Conservation (phyloP, 768 basidiomycete genomes). For the Mycena epipterygia region DNA sequence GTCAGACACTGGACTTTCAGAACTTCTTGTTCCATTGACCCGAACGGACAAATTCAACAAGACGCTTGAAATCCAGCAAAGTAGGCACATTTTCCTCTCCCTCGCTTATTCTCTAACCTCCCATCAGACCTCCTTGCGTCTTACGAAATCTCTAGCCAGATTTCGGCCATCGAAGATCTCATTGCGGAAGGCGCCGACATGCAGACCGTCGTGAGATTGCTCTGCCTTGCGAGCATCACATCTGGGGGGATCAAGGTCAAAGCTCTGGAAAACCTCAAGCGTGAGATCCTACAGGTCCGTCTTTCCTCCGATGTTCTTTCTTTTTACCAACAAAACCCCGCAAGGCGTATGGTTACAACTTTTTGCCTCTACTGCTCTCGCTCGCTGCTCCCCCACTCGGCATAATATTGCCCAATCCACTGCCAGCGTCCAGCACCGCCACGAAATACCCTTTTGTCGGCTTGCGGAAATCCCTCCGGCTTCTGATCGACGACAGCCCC, state of each 20-base stretch:
- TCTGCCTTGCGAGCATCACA: conserved; percentile 90
- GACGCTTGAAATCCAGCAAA: conserved; percentile 96
- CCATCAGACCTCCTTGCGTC: conserved; percentile 91
- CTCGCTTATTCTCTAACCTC: conserved; percentile 11
- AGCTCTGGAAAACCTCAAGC: conserved; percentile 87
- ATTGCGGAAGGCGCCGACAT: conserved; percentile 90
- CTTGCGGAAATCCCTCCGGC: conserved; percentile 86
- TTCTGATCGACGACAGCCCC: conserved; percentile 91
- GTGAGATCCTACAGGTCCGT: conserved; percentile 86
- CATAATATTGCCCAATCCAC: conserved; percentile 75
- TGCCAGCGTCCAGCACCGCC: conserved; percentile 64
- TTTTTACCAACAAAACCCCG: conserved; percentile 41
- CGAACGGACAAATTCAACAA: conserved; percentile 91
- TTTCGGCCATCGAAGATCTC: conserved; percentile 91
- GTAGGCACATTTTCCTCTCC: conserved; percentile 56
- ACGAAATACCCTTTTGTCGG: conserved; percentile 79
- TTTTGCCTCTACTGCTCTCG: conserved; percentile 76
- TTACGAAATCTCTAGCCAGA: conserved; percentile 85
- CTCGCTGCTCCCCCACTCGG: conserved; percentile 76
- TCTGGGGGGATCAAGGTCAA: conserved; percentile 91
- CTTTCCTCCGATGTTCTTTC: conserved; percentile 32
- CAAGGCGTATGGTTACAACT: conserved; percentile 83
- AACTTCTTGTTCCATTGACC: conserved; percentile 88
- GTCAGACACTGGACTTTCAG: conserved; percentile 94
- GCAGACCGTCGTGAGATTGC: conserved; percentile 80